A percentile compares a stretch with the other conserved stretches of the same genome.
Evolutionary conservation across 192 early-diverging fungal species (phyloP).

Genomic region (Coemansia sp.): DNA sequence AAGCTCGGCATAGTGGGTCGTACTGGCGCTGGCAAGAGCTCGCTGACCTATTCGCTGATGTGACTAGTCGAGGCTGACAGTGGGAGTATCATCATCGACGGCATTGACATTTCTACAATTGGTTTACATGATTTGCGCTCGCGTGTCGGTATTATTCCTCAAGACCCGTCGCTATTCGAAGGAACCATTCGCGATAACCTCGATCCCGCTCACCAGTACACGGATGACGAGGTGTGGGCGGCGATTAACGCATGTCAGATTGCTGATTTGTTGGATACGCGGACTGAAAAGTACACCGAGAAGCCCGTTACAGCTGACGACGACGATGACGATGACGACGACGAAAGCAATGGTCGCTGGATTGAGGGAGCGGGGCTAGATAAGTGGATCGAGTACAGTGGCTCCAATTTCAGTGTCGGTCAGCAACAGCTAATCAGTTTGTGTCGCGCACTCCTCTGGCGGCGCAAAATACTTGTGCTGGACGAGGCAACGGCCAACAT

Average conservation of each 20-base stretch:
- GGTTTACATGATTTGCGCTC: slow-evolving; percentile 63
- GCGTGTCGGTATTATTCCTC: slow-evolving; percentile 66
- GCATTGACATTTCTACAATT: slow-evolving; percentile 57
- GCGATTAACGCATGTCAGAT: slow-evolving; percentile 55
- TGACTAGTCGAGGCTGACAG: slow-evolving; percentile 63
- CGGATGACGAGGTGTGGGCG: slow-evolving; percentile 68
- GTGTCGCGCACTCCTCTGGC: slow-evolving; percentile 65
- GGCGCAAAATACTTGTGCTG: slow-evolving; percentile 69
- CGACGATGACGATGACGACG: too few relatives aligned
- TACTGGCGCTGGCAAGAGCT: slow-evolving; percentile 75
- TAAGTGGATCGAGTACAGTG: slow-evolving; percentile 43
- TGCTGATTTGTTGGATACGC: slow-evolving; percentile 36
- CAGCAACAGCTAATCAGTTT: slow-evolving; percentile 66
- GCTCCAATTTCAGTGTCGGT: slow-evolving; percentile 71
- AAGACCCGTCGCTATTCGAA: slow-evolving; percentile 69
- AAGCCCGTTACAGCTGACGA: too few relatives aligned
- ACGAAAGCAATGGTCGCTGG: neutral
- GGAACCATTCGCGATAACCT: slow-evolving; percentile 72
- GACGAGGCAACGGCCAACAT: slow-evolving; percentile 74
- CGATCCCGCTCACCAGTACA: slow-evolving; percentile 59
- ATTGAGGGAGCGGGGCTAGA: slow-evolving; percentile 13
- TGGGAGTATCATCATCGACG: slow-evolving; percentile 64
- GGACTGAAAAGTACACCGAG: too few relatives aligned
- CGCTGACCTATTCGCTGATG: slow-evolving; percentile 64
- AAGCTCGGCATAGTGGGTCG: slow-evolving; percentile 86